Conservation (phyloP, 768 basidiomycete genomes). For the Termitomyces eurrhizus region DNA sequence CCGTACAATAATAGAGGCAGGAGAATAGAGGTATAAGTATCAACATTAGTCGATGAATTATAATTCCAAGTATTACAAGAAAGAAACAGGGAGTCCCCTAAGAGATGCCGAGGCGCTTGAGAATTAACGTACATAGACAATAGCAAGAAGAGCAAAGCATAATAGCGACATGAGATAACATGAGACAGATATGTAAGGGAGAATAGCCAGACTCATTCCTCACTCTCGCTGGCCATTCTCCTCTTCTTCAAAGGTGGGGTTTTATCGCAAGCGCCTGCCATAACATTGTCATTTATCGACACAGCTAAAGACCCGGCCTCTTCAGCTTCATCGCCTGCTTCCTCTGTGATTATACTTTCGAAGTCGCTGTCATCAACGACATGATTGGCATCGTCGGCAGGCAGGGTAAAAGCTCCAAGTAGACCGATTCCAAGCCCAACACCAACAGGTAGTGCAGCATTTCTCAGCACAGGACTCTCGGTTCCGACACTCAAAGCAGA, state of each 20-base stretch:
- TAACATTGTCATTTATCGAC: slow-evolving; percentile 1
- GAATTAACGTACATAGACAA: slow-evolving; percentile 9
- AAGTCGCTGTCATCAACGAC: slow-evolving; percentile 28
- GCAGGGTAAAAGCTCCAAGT: slow-evolving; percentile 51
- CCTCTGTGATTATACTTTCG: slow-evolving; percentile 26
- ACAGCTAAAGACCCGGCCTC: slow-evolving; percentile 7
- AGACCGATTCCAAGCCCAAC: slow-evolving; percentile 49
- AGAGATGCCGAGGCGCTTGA: slow-evolving; percentile 17
- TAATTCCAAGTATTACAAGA: slow-evolving; percentile 16
- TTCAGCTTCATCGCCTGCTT: slow-evolving; percentile 25
- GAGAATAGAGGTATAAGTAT: slow-evolving; percentile 12
- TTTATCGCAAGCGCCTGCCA: slow-evolving; percentile 16
- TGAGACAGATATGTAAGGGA: slow-evolving; percentile 16
- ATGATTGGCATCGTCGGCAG: slow-evolving; percentile 28
- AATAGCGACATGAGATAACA: slow-evolving; percentile 17
- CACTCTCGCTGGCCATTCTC: slow-evolving; percentile 33
- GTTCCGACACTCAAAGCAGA: slow-evolving; percentile 29
- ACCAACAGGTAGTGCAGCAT: slow-evolving; percentile 27
- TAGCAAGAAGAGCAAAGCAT: slow-evolving; percentile 16
- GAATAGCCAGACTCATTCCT: slow-evolving; percentile 11
- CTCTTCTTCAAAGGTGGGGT: slow-evolving; percentile 51
- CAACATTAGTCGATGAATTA: slow-evolving; percentile 11
- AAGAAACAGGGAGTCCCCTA: slow-evolving; percentile 17
- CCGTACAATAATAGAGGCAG: slow-evolving; percentile 6
- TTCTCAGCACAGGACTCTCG: slow-evolving; percentile 57